Percentiles rank a stretch among this genome's conserved stretches.
Conservation (phyloP, 306 rosid species). For the Abrus pulchellus region DNA sequence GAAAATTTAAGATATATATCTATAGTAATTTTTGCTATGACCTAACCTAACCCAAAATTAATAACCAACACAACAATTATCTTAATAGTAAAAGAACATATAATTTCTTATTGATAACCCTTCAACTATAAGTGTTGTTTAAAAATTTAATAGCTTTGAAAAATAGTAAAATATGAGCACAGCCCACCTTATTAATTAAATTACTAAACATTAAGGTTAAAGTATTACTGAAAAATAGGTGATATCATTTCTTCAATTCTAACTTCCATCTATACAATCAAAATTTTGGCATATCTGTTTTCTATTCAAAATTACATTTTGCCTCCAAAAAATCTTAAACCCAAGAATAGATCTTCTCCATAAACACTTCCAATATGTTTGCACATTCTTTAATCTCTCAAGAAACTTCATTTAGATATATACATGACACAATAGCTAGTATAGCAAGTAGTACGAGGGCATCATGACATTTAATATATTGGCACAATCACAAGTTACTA, state of each 20-base stretch:
- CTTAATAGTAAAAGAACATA: background rate
- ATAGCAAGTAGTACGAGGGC: background rate
- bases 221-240: background rate
- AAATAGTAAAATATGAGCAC: background rate
- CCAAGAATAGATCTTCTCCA: background rate
- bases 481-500: background rate
- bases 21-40: background rate
- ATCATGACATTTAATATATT: conserved; percentile 9
- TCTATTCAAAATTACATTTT: background rate
- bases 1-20: background rate
- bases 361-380: background rate
- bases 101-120: background rate
- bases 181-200: background rate
- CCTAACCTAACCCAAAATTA: background rate
- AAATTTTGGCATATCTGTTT: too few relatives aligned
- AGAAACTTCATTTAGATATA: background rate
- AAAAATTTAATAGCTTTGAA: background rate
- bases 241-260: background rate
- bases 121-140: background rate
- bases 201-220: background rate
- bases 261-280: background rate
- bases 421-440: too few relatives aligned
- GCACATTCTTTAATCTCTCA: background rate
- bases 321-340: conserved; percentile 24
- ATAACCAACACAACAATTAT: background rate